Evolutionary conservation across 306 rosid genomes (phyloP), one percentile per base, ranked within the genome.

Genomic region (Biancaea sappan): DNA sequence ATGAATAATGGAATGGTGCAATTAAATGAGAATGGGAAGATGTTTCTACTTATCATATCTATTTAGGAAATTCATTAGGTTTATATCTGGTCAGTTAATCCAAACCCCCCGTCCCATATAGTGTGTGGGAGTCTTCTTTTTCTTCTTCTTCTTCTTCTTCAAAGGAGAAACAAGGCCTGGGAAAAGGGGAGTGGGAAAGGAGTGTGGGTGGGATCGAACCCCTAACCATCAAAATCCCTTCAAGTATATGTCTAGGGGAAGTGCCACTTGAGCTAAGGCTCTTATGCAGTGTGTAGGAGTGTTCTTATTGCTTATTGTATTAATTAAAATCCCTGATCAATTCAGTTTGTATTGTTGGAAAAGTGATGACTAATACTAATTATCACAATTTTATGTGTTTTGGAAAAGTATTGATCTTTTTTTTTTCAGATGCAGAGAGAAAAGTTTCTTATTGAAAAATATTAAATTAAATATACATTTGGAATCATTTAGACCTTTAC

Each of bases 401-500:
- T 54, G 38, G 44, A 32, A 24, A 4, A 10, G 48, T 29, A 48
- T 41, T 25, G 32, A 48, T 48, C 15, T 10, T 57, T 29, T 38
- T 56, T 29, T 38, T 56, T 41, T 53, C 50, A 18, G 18, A 50
- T 72, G 19, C 26, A 24, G 77, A 41, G 47, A 64, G 53, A n/a
- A 9, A 44, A 48, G 4, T 34, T 67, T n/a, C 50, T 68, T 59
- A 21, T 32, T 62, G 25, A 63, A 58, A 71, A 21, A 34, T 51
- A 1, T 21, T 19, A 52, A 77, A 32, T 16, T 43, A 25, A 22
- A 44, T 5, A 29, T 58, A 63, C 14, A 22, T 77, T 40, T 46
- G 37, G 66, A 67, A 14, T 48, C 57, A n/a, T 83, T 37, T 74
- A 34, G 50, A 77, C 73, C 61, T 59, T 76, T 63, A 18, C 3